Percentiles rank a stretch among this genome's conserved stretches.
These are phyloP conservation scores for Leishmania tarentolae DNA, from an alignment of 208 protist species.

Conservation along the genomic window DNA sequence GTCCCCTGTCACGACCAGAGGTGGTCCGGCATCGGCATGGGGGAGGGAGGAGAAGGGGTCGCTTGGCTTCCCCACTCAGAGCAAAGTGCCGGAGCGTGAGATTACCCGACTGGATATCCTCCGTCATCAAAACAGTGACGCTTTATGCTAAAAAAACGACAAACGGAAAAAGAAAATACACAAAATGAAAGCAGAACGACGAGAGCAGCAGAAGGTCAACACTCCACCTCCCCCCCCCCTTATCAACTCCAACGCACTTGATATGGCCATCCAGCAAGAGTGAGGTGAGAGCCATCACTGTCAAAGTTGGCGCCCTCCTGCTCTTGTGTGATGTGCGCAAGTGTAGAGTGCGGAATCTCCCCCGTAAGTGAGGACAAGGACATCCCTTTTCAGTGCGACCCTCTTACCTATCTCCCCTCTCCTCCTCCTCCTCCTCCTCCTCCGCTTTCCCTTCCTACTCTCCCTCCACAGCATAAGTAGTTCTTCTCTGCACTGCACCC, in stretches of 20 bases:
- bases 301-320: background rate
- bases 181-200: background rate
- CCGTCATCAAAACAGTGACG: background rate
- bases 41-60: background rate
- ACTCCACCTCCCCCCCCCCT: background rate
- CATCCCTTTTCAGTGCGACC: background rate
- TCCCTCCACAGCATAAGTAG: background rate
- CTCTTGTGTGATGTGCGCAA: background rate
- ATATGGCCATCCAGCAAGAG: background rate
- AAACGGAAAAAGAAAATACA: background rate
- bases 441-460: background rate
- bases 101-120: background rate
- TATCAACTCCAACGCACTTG: background rate
- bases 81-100: background rate
- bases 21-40: background rate
- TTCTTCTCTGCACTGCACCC: background rate
- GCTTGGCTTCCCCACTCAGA: background rate
- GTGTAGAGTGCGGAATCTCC: background rate
- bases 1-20: background rate
- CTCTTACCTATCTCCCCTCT: background rate
- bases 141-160: background rate
- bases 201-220: background rate
- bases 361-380: background rate
- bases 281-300: background rate
- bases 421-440: background rate